Evolutionary conservation across 2,329 filamentous ascomycete species (phyloP).

Genomic region (Cladophialophora exuberans): DNA sequence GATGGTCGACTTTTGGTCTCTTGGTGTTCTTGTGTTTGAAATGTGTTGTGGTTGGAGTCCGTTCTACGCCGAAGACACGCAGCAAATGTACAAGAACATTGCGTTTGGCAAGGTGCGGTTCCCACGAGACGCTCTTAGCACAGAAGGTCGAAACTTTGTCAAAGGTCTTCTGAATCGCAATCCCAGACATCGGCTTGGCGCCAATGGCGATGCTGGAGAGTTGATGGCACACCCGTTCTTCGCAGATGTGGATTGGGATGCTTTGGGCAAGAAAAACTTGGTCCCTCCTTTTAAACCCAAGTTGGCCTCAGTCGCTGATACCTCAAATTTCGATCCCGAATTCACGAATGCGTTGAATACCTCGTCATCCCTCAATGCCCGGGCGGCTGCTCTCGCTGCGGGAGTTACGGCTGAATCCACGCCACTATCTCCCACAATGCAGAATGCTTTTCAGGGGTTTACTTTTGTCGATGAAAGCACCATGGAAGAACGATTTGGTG

Average conservation of each 20-base stretch:
- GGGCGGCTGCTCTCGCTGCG: slow-evolving; percentile 81
- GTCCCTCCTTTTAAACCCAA: slow-evolving; percentile 98
- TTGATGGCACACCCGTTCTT: slow-evolving; percentile 96
- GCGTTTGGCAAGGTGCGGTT: slow-evolving; percentile 98
- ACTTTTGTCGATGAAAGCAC: slow-evolving; percentile 98
- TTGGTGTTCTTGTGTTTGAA: slow-evolving; percentile 96
- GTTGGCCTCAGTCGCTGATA: slow-evolving; percentile 92
- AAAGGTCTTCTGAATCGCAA: slow-evolving; percentile 97
- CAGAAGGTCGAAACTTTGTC: slow-evolving; percentile 95
- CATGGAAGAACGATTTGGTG: slow-evolving; percentile 79
- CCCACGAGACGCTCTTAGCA: slow-evolving; percentile 88
- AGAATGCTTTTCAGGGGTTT: slow-evolving; percentile 97
- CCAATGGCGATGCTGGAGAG: slow-evolving; percentile 88
- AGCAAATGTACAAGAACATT: slow-evolving; percentile 99
- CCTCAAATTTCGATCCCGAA: slow-evolving; percentile 97
- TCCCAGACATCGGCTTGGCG: slow-evolving; percentile 90
- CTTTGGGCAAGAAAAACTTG: slow-evolving; percentile 84
- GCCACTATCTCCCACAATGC: slow-evolving; percentile 89
- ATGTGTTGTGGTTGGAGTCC: slow-evolving; percentile 99
- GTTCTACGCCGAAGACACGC: slow-evolving; percentile 97
- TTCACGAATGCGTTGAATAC: slow-evolving; percentile 93
- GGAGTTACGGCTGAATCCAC: slow-evolving; percentile 84
- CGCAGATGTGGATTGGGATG: slow-evolving; percentile 88
- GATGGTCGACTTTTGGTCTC: slow-evolving; percentile 99
- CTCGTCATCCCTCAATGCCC: slow-evolving; percentile 85